Conservation (phyloP, 805 yeast species). For the Yarrowia deformans region DNA sequence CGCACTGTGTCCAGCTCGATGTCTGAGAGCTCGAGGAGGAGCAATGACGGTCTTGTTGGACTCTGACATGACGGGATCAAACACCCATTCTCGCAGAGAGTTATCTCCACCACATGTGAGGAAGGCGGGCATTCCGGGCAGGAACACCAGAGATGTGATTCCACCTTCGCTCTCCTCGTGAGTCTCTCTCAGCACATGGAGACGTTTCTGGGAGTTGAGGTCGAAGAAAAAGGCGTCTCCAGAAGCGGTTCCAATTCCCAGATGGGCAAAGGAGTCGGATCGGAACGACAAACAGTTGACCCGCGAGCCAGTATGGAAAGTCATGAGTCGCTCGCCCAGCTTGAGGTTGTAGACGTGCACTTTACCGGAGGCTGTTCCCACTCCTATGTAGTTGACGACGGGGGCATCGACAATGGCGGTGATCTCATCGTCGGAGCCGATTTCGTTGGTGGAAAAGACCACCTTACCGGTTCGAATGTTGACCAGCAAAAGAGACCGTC, state of each 20-base stretch:
- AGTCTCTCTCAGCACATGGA: conserved; percentile 75
- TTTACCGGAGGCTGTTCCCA: conserved; percentile 76
- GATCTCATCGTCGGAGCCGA: conserved; percentile 59
- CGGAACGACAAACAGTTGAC: conserved; percentile 76
- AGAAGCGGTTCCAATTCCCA: conserved; percentile 75
- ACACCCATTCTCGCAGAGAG: conserved; percentile 84
- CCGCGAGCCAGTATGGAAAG: conserved; percentile 53
- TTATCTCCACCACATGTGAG: conserved; percentile 93
- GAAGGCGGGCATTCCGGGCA: conserved; percentile 90
- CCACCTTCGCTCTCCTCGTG: conserved; percentile 82
- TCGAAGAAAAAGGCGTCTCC: conserved; percentile 92
- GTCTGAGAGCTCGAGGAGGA: conserved; percentile 90
- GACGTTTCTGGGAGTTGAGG: conserved; percentile 70
- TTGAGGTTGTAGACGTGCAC: conserved; percentile 71
- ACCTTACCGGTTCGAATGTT: conserved; percentile 82
- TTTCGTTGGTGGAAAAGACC: conserved; percentile 60
- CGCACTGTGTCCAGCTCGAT: conserved; percentile 96
- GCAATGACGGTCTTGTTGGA: conserved; percentile 63
- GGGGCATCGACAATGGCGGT: conserved; percentile 85
- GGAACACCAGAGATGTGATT: conserved; percentile 71
- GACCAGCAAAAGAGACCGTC: conserved; percentile 63
- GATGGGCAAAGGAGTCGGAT: conserved; percentile 86
- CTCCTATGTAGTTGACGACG: conserved; percentile 79
- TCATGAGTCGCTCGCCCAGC: conserved; percentile 63
- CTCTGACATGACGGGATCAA: conserved; percentile 83